Conservation (phyloP, 768 basidiomycete species). For the Tylopilus subfusipes region DNA sequence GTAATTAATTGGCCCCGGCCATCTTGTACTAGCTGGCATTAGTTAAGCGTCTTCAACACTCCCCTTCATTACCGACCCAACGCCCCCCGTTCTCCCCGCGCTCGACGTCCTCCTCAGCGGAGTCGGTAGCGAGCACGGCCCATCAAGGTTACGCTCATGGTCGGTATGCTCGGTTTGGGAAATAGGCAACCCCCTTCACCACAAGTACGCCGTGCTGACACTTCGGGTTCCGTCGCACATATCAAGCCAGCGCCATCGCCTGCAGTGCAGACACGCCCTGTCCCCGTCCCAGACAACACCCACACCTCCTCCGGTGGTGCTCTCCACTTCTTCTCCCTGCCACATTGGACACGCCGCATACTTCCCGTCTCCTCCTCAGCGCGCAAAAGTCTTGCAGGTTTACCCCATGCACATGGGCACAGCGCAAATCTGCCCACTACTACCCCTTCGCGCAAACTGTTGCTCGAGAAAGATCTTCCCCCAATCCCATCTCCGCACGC, state of each 20-base stretch:
- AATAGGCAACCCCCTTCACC: constrained; percentile 33
- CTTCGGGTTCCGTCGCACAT: constrained; percentile 31
- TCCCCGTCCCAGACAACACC: constrained; percentile 42
- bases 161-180: constrained; percentile 37
- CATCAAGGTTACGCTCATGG: constrained; percentile 29
- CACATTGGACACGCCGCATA: constrained; percentile 59
- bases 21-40: constrained; percentile 1
- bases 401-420: constrained; percentile 21
- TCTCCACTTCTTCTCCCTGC: constrained; percentile 60
- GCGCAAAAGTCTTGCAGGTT: constrained; percentile 28
- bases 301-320: constrained; percentile 36
- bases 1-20: neutral
- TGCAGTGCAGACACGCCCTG: constrained; percentile 44
- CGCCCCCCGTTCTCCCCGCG: neutral
- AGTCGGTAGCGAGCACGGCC: neutral
- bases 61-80: constrained; percentile 4
- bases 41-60: constrained; percentile 10
- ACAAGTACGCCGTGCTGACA: constrained; percentile 22
- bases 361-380: constrained; percentile 32
- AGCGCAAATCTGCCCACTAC: constrained; percentile 23
- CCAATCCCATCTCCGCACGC: constrained; percentile 36
- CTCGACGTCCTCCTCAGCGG: neutral
- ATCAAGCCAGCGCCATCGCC: constrained; percentile 34
- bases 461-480: constrained; percentile 48
- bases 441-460: constrained; percentile 4